phyloP scores from a whole-genome alignment of 768 basidiomycete species.

The Pholiota molesta region DNA sequence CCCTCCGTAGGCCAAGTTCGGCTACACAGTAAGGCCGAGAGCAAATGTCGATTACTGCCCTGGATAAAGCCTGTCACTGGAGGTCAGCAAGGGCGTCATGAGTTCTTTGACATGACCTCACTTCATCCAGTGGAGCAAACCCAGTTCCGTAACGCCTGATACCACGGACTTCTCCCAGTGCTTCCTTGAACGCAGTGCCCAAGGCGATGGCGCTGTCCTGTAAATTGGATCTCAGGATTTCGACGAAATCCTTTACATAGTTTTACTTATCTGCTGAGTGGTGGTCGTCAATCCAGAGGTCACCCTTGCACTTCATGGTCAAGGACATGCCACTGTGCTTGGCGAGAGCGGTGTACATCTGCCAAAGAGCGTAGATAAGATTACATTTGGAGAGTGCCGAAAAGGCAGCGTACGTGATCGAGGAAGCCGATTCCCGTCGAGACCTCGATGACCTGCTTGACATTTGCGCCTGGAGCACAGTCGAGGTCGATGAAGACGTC shows the following conservation, averaged over 20 bases:
- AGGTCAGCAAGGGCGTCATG: slow-evolving; percentile 8
- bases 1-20: slow-evolving; percentile 83
- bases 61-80: slow-evolving; percentile 75
- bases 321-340: slow-evolving; percentile 97
- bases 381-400: slow-evolving; percentile 3
- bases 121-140: slow-evolving; percentile 97
- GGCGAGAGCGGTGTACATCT: slow-evolving; percentile 99
- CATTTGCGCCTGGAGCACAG: slow-evolving; percentile 62
- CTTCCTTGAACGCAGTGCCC: slow-evolving; percentile 91
- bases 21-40: slow-evolving; percentile 95
- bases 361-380: slow-evolving; percentile 13
- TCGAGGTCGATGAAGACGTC: slow-evolving; percentile 84
- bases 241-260: background rate
- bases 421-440: slow-evolving; percentile 98
- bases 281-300: slow-evolving; percentile 98
- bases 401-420: slow-evolving; percentile 73
- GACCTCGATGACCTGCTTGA: slow-evolving; percentile 76
- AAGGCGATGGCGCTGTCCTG: slow-evolving; percentile 90
- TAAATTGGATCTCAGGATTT: slow-evolving; percentile 36
- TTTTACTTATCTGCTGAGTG: slow-evolving; percentile 92
- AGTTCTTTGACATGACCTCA: slow-evolving; percentile 32
- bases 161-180: slow-evolving; percentile 91
- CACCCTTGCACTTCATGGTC: slow-evolving; percentile 89
- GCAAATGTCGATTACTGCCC: slow-evolving; percentile 98
- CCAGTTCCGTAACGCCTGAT: slow-evolving; percentile 96